Base-by-base conservation (phyloP, 768 basidiomycete species). In the Termitomyces sp. region DNA sequence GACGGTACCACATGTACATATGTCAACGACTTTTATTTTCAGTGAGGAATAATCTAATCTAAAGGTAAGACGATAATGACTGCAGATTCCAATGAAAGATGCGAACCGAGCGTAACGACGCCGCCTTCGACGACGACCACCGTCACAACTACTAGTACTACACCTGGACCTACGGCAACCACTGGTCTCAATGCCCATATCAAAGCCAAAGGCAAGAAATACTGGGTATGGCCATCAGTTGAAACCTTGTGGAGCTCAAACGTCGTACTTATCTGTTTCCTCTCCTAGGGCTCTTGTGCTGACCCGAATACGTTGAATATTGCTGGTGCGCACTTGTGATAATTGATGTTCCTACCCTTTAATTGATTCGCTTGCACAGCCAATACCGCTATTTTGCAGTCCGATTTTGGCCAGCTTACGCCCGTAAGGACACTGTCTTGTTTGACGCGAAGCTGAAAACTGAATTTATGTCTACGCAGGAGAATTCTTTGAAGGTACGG, bases 401-500 rank as follows among this genome's bases (percentile, higher is more conserved):
- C 53, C 0, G 39, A 54, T 30, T 54, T 54, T 31, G 53, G 53
- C 3, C 53, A 54, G 27, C 18, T 54, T 31, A 54, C 53, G 41
- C 53, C 53, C 12, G 53, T 54, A 20, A 54, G 53, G 18, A 54
- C 20, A n/a, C 6, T 13, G 4, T 42, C 27, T 31, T 30, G 24
- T 30, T 30, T 27, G 12, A 6, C 3, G 4, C 9, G n/a, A 31
- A 42, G 13, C n/a, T n/a, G 6, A 54, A 15, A 7, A 20, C 8
- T 8, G 6, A 41, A 54, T n/a, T 31, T 3, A 3, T 30, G 11
- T 36, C 6, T 20, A 11, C 1, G 4, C 18, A 54, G 53, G 53
- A 54, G 30, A 54, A 54, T 54, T 54, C 53, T 41, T 42, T 54
- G 53, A 54, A 54, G 53, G 53, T 54, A 41, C 27, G 20, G 11